Base-by-base conservation (phyloP, 2,329 filamentous ascomycete genomes). In the Aspergillus spinulosporus region DNA sequence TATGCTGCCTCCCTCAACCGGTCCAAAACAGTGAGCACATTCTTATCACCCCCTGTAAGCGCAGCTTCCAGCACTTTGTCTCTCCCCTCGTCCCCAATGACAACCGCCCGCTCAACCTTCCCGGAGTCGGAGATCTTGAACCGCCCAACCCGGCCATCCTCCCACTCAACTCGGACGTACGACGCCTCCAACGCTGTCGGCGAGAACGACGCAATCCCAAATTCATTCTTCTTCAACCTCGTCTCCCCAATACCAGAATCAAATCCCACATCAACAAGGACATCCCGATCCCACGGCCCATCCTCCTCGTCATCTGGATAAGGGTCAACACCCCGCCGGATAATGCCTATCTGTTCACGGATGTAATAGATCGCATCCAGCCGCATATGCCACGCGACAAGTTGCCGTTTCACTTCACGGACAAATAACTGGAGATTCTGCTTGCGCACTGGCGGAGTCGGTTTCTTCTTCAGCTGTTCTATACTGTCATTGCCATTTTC, bases 101-200 rank as follows among this genome's bases (percentile, higher is more conserved):
- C 71, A 45, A 77, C 73, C 3, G 74, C 75, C 8, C 74, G 64
- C 54, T 78, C 74, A 31, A 79, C 69, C 34, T 66, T 51, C 3
- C 76, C 76, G 6, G 66, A 56, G 62, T 74, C 71, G 3, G 74
- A 73, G 28, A 79, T 62, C 57, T 74, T 76, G 43, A 79, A 71
- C 42, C 74, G 66, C 3, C 76, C 77, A 31, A 79, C 71, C 4
- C 72, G 70, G 4, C 74, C 76, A 65, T 78, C 75, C 9, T 63
- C 64, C 76, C 76, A 79, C 57, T 77, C 71, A n/a, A 79, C 45
- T 9, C 75, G 71, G 28, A 77, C 65, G 66, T 77, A 76, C 39
- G 71, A 66, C 12, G 73, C 68, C 59, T 79, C 77, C 32, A 74
- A 49, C 9, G 73, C 65, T 2, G 69, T 72, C 3, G 71, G 55